Base-by-base conservation (phyloP, 106 monocot species). In the Cymbidium sinense region DNA sequence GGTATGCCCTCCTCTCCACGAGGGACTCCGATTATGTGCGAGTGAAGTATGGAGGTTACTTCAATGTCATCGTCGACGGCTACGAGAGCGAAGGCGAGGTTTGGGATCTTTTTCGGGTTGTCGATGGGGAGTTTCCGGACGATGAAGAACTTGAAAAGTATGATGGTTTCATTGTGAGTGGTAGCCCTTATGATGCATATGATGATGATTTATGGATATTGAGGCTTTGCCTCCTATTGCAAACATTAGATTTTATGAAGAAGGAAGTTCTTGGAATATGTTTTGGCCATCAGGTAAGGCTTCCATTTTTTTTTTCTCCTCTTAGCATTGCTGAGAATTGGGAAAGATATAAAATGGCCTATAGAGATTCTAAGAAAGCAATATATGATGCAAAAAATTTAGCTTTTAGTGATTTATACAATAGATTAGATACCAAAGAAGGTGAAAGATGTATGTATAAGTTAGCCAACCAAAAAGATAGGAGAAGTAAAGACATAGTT, bases 221-320 rank as follows among this genome's bases (percentile, higher is more conserved):
- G 21, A 71, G 70, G 77, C 87, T 96, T 15, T 91, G 96, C 70
- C 76, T 78, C 43, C 82, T 93, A 10, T 61, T 96, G 17, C 87
- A 84, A 78, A 89, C 85, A 9, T 61, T 96, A 33, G 67, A 85
- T 76, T 83, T 83, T 30, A 88, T 89, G 89, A 79, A 81, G 3
- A 96, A 96, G 87, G 85, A 78, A 43, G 78, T 96, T 3, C 85
- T 96, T 39, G 96, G 96, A 5, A 72, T 96, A 74, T 96, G 96
- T 82, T 96, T 96, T 77, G 96, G 96, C 50, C 96, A 96, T 81
- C 96, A 96, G 78, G 95, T 93, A 82, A 37, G 50, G 17, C 13
- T 47, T 47, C 13, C 0, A 13, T 47, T 47, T 47, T n/a, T 0
- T 9, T 47, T 1, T 47, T 41, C 8, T 41, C 8, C 9, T 41